Base-by-base conservation (phyloP, 2,329 filamentous ascomycete species). In the Penicillium glabrum region DNA sequence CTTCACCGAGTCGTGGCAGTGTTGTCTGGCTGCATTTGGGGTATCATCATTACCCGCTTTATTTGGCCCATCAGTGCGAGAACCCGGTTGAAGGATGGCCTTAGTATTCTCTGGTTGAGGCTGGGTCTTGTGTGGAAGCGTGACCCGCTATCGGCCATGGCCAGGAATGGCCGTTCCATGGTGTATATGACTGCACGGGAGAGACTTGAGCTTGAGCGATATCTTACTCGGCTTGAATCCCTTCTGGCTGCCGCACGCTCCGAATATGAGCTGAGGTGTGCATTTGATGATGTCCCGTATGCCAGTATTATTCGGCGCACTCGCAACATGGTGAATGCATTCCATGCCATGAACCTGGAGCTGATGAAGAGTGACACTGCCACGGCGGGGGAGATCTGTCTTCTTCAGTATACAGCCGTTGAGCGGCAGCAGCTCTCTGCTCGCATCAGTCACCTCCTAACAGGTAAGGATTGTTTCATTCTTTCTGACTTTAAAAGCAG, bases 41-140 rank as follows among this genome's bases (percentile, higher is more conserved):
- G 93, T 35, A 86, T 99, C 58, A 83, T 98, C 51, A 84, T 98
- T 59, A 97, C 93, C 49, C 85, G 93, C 57, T 70, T 96, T 49
- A 87, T 99, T 61, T 98, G 93, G 91, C 95, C 95, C 9, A 96
- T 97, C 60, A 95, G 91, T 31, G 95, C 92, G 1, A 85, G 95
- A 44, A 82, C 84, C 61, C 96, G 96, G 75, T 87, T 98, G 67
- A 91, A 95, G 69, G 89, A 96, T 67, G 93, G 93, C 1, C 82
- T 97, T 11, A 90, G 91, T 27, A 81, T 96, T n/a, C 80, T 99
- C 13, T 98, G 95, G 84, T 82, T 99, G 7, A 90, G 96, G 57
- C 93, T 99, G 86, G 91, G 92, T 16, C 82, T 99, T 33, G 93
- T 98, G 62, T 99, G 95, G 95, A 96, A 93, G 76, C 86, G 93